These are phyloP conservation scores for Cladorrhinum samala DNA, from an alignment of 495 filamentous ascomycete genomes.

Conservation along the genomic window DNA sequence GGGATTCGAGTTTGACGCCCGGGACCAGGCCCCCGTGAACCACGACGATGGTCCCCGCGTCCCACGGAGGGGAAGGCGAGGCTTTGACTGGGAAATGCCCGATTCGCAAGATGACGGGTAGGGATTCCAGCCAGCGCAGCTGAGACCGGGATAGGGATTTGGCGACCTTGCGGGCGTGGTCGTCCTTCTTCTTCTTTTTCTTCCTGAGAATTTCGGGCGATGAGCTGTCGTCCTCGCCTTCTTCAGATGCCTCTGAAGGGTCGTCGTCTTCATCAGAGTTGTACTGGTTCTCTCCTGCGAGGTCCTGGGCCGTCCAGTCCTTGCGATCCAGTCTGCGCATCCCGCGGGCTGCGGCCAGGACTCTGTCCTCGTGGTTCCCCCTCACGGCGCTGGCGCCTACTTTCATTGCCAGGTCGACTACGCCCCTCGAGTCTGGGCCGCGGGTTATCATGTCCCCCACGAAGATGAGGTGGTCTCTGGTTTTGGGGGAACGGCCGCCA, in stretches of 20 bases:
- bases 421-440: conserved; percentile 75
- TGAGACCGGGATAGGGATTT: conserved; percentile 44
- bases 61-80: conserved; percentile 21
- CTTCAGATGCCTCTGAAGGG: conserved; percentile 3
- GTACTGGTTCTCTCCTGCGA: conserved; percentile 11
- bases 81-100: too few species aligned
- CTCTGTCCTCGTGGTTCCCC: conserved; percentile 88
- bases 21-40: conserved; percentile 85
- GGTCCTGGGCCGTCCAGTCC: conserved; percentile 7
- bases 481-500: background rate
- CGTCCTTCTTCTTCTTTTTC: conserved; percentile 20
- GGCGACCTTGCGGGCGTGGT: conserved; percentile 28
- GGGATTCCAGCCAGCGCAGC: conserved; percentile 60
- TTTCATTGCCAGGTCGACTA: conserved; percentile 65
- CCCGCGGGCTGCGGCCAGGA: conserved; percentile 38
- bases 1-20: conserved; percentile 59
- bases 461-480: conserved; percentile 71
- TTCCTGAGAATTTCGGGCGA: too few species aligned
- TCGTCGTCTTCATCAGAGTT: conserved; percentile 1
- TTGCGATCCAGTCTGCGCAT: conserved; percentile 2
- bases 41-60: conserved; percentile 57
- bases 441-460: conserved; percentile 83
- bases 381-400: conserved; percentile 72
- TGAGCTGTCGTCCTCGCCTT: too few species aligned
- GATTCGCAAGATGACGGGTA: conserved; percentile 69